Conservation (phyloP, 176 grass and related monocot genomes). For the Typha latifolia region DNA sequence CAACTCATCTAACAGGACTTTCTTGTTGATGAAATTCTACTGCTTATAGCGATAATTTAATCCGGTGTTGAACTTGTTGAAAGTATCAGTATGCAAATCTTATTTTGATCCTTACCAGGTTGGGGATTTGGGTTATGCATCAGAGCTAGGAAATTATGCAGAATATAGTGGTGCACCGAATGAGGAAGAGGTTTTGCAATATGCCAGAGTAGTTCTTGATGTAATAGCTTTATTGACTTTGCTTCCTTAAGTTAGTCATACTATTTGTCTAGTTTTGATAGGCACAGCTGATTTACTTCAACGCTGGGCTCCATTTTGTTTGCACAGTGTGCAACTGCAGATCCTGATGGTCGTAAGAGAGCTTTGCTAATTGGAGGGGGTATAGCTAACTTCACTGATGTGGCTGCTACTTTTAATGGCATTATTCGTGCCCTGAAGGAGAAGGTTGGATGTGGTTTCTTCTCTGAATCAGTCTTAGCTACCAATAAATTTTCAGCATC, state of each 20-base stretch:
- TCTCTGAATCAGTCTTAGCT: constrained; percentile 14
- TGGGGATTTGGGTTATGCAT: constrained; percentile 40
- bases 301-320: constrained; percentile 4
- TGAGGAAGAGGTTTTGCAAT: constrained; percentile 40
- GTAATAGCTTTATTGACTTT: constrained; percentile 8
- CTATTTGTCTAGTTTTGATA: constrained; percentile 1
- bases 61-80: neutral
- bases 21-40: neutral
- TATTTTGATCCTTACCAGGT: constrained; percentile 17
- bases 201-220: constrained; percentile 38
- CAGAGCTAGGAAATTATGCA: constrained; percentile 43
- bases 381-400: constrained; percentile 97
- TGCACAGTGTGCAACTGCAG: constrained; percentile 57
- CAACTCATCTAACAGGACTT: neutral
- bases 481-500: constrained; percentile 11
- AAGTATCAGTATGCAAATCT: neutral
- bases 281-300: neutral
- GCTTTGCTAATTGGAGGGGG: constrained; percentile 90
- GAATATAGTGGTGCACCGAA: constrained; percentile 44
- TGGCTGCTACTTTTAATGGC: constrained; percentile 83
- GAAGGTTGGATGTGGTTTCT: constrained; percentile 45
- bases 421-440: constrained; percentile 89
- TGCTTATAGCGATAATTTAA: too few relatives aligned
- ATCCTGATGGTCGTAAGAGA: constrained; percentile 91
- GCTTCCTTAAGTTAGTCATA: neutral